Conservation (phyloP, 1,139 yeast genomes). For the Chernovozyma sophiae-reginae region DNA sequence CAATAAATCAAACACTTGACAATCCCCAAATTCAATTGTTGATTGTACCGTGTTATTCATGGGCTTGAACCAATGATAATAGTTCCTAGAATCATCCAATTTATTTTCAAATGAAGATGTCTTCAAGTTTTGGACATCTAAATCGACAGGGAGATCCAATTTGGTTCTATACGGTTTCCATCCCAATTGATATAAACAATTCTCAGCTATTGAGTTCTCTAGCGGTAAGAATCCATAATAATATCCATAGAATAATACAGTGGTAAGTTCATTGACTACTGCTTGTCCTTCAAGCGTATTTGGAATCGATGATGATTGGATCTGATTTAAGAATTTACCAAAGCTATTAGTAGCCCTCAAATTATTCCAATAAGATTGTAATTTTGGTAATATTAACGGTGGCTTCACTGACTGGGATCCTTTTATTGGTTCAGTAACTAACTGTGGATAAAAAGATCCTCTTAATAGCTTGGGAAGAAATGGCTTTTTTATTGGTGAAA, state of each 20-base stretch:
- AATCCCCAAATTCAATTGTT: conserved; percentile 34
- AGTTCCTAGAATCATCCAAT: conserved; percentile 7
- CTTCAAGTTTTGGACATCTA: background rate
- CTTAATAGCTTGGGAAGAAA: conserved; percentile 34
- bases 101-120: conserved; percentile 3
- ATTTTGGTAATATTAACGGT: conserved; percentile 34
- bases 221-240: conserved; percentile 53
- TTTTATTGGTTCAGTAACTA: background rate
- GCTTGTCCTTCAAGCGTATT: conserved; percentile 16
- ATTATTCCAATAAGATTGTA: conserved; percentile 47
- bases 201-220: conserved; percentile 46
- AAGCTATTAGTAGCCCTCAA: conserved; percentile 37
- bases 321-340: conserved; percentile 31
- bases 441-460: conserved; percentile 16
- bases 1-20: conserved; percentile 41
- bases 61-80: conserved; percentile 38
- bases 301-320: conserved; percentile 21
- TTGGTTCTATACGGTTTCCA: conserved; percentile 39
- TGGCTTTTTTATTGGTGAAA: conserved; percentile 34
- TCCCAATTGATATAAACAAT: conserved; percentile 36
- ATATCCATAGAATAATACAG: conserved; percentile 56
- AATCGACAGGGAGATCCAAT: conserved; percentile 2
- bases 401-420: conserved; percentile 19
- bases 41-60: conserved; percentile 12
- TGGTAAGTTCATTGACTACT: conserved; percentile 33